Evolutionary conservation across 495 filamentous ascomycete species (phyloP), one percentile per base, ranked within the genome.

Genomic region (Cairneyella variabilis): DNA sequence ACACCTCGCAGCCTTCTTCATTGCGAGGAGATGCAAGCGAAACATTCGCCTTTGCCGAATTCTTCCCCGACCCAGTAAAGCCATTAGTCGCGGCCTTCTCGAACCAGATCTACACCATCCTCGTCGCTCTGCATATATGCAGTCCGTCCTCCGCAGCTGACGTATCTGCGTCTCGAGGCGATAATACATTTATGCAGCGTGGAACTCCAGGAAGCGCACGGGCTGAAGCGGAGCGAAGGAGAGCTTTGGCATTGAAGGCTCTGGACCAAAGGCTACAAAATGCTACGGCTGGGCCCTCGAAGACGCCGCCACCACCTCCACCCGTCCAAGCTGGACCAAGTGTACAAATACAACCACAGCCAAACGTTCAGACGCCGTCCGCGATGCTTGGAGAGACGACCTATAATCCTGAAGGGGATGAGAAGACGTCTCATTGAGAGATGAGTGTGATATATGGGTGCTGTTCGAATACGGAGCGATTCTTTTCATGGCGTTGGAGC

Each of bases 21-120:
- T 74, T 89, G 49, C 77, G 84, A 58, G 93, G 93, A 45, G 93
- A 98, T 63, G 90, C 95, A 16, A 91, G 86, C 61, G 93, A 98
- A 66, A 96, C 91, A 0, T 97, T 98, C 63, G 84, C 89, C 30
- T 95, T 96, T 64, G 85, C 91, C 54, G 87, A 89, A 63, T 97
- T 98, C 68, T 97, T 97, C 72, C 93, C 93, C 2, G 92, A 95
- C 38, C 81, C 83, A 25, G 74, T 90, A 14, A 89, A 95, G 48
- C 84, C 87, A 3, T 79, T 89, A 12, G 76, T 97, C 51, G 77
- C 86, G 17, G 76, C 79, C 45, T 64, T 97, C 26, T 80, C 88
- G 17, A 84, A 89, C 41, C 75, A 82, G 47, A 69, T 96, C 18
- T 97, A 91, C 68, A 75, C 78, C 39, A 60, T 84, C 12, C 73